These are phyloP conservation scores for Phytophthora nicotianae DNA, from an alignment of 352 stramenopile species.

Conservation along the genomic window DNA sequence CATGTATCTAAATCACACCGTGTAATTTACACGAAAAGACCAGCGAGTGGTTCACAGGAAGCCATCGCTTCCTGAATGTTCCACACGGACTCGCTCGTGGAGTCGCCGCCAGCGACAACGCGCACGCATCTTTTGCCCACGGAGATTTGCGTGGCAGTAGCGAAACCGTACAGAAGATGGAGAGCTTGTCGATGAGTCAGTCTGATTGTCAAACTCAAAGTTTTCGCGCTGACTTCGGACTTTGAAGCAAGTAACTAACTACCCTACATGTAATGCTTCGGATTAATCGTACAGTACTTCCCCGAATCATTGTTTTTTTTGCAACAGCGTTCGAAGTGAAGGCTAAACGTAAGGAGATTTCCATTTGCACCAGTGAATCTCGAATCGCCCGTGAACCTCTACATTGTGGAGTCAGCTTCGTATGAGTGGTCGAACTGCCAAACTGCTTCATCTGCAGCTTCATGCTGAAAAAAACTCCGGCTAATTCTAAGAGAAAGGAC, in stretches of 20 bases:
- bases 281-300: no score
- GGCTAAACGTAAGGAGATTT: neutral
- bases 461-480: neutral
- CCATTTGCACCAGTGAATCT: neutral
- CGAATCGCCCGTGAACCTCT: neutral
- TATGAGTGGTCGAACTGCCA: conserved; percentile 6
- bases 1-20: no score
- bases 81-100: neutral
- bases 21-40: no score
- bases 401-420: neutral
- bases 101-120: neutral
- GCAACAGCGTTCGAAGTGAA: neutral
- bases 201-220: neutral
- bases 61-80: neutral
- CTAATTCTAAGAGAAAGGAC: neutral
- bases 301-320: neutral
- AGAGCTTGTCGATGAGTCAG: neutral
- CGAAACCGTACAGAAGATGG: conserved; percentile 1
- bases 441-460: conserved; percentile 11
- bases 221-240: no score
- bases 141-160: conserved; percentile 6
- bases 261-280: no score
- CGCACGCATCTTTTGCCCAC: conserved; percentile 5
- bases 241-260: no score
- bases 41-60: neutral